Conservation (phyloP, 352 stramenopile species). For the Salisapilia sapeloensis region DNA sequence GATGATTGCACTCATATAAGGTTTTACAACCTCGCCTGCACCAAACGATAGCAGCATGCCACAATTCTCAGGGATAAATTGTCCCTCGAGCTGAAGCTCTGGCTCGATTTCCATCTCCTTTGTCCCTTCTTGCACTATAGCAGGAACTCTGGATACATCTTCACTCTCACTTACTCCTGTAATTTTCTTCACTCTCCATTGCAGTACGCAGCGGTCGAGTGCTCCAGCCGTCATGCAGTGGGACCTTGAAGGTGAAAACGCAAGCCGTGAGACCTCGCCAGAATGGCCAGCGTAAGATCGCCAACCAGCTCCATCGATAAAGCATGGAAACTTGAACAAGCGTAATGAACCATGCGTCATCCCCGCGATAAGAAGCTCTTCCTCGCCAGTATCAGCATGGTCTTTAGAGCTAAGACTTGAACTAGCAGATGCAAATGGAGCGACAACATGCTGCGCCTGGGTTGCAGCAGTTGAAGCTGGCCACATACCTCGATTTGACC, state of each 20-base stretch:
- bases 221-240: slow-evolving; percentile 41
- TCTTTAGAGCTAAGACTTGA: too few relatives aligned
- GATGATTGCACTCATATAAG: slow-evolving; percentile 45
- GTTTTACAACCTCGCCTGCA: slow-evolving; percentile 29
- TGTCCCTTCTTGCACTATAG: slow-evolving; percentile 7
- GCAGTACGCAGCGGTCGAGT: slow-evolving; percentile 40
- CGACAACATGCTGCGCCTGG: slow-evolving; percentile 19
- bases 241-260: slow-evolving; percentile 14
- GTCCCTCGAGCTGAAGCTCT: slow-evolving; percentile 27
- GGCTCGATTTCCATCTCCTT: slow-evolving; percentile 39
- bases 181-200: slow-evolving; percentile 35
- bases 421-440: too few relatives aligned
- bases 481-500: slow-evolving; percentile 57
- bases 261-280: slow-evolving; percentile 22
- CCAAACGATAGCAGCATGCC: too few relatives aligned
- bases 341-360: slow-evolving; percentile 33
- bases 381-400: too few relatives aligned
- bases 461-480: slow-evolving; percentile 8
- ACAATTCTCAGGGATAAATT: slow-evolving; percentile 37
- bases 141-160: slow-evolving; percentile 3
- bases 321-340: slow-evolving; percentile 40
- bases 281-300: slow-evolving; percentile 42
- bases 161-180: slow-evolving; percentile 1
- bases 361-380: slow-evolving; percentile 21
- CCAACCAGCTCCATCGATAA: slow-evolving; percentile 29